Evolutionary conservation across 306 rosid genomes (phyloP), one percentile per base, ranked within the genome.

Genomic region (Corylus avellana): DNA sequence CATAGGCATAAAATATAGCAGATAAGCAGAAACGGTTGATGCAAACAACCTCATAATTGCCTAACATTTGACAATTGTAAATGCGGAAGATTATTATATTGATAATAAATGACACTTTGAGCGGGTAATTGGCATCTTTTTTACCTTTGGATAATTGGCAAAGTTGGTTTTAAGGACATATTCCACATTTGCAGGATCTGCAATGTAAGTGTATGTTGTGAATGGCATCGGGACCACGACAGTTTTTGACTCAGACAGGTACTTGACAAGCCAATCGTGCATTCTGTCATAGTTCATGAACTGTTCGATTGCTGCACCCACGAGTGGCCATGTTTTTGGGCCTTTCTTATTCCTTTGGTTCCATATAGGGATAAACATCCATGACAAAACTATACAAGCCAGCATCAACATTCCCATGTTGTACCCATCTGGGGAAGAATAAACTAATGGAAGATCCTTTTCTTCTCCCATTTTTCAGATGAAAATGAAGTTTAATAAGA

Each of bases 211-310:
- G 29, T 92, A 91, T 16, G 97, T 92, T 49, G 90, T 90, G 87
- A 91, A 91, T 10, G 97, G 97, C 98, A 94, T 94, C 8, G 92
- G 97, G 35, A 94, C 97, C 25, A 91, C 97, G 4, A 91, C 87
- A 54, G 98, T 86, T 81, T 78, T 90, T 3, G 88, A 86, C 35
- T 82, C 80, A 0, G 89, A 77, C 18, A 94, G 83, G 82, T 94
- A 92, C 1, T 78, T 55, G 17, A 88, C 91, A 18, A 92, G 87
- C 97, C 98, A 94, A 78, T 92, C 98, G 11, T 94, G 98, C 97
- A 94, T 94, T 61, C 89, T 81, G 49, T 91, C 89, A 81, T 89
- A 92, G 89, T 94, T 90, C 61, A 84, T 70, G 7, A 92, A 51
- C 82, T 92, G 97, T 56, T 94, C 97, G 6, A 94, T 84, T 17